Base-by-base conservation (phyloP, 768 basidiomycete genomes). In the Boletus coccyginus region DNA sequence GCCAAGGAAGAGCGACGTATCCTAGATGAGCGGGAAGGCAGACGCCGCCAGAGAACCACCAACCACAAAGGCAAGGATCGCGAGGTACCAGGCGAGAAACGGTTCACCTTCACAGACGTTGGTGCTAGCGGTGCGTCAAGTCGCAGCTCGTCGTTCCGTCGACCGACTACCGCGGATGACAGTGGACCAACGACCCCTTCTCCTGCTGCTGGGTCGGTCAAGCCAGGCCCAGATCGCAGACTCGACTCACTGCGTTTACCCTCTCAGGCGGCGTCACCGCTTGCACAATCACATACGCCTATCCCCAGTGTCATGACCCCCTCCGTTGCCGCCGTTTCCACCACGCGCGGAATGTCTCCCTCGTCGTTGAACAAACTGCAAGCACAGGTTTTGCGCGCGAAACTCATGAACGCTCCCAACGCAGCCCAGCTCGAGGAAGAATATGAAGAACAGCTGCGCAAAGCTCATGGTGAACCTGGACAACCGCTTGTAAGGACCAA, bases 281-380 rank as follows among this genome's bases (percentile, higher is more conserved):
- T 84, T 7, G 73, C 78, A 21, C 86, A 84, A 62, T 75, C 82
- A 4, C 85, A 81, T 42, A 97, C 95, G 0, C 93, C 96, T 3
- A 86, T 98, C 50, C 96, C 95, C 0, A 87, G 87, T 3, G 94
- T 94, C 7, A 86, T 98, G 81, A 90, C 92, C 0, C 94, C 94
- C 2, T 78, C 82, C 13, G 52, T 66, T 21, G 63, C 69, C 24
- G 57, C 64, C 13, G 56, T 63, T 52, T 63, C 74, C 10, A 75
- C 68, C 27, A 65, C 55, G 12, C 78, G 86, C 6, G 79, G 79
- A 1, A 66, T 90, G 53, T 89, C 89, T 0, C 86, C 87, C 3
- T 87, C 88, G 2, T 90, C 89, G 16, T 75, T 98, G 45, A 98
- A 99, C 70, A 90, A 86, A 66, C 73, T 99, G 2, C 96, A 99